Evolutionary conservation across 805 yeast species (phyloP).

Genomic region (Candida mattraensis): DNA sequence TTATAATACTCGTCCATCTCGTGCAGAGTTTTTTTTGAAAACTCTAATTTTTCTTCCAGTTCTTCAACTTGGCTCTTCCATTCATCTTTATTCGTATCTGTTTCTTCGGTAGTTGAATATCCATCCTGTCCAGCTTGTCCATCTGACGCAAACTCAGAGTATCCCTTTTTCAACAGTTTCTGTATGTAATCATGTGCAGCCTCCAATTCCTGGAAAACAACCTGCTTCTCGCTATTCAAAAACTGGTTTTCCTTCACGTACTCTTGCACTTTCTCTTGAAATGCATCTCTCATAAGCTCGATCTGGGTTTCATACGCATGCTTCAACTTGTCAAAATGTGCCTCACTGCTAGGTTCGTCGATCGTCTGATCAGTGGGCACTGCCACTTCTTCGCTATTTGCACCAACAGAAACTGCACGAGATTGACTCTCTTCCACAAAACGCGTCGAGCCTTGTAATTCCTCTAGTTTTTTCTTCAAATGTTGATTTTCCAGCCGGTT

Average conservation of each 20-base stretch:
- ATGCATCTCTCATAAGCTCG: conserved; percentile 3
- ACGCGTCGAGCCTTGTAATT: too few species aligned
- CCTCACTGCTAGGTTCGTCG: background rate
- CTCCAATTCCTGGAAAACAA: conserved; percentile 16
- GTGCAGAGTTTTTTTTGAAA: conserved; percentile 8
- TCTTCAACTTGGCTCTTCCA: background rate
- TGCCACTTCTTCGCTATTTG: background rate
- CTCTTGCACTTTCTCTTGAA: conserved; percentile 4
- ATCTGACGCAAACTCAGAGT: background rate
- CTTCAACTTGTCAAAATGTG: conserved; percentile 4
- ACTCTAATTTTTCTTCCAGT: conserved; percentile 1
- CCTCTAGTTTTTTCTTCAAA: conserved; percentile 1
- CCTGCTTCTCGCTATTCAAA: conserved; percentile 12
- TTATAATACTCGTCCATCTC: conserved; percentile 14
- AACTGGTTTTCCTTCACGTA: conserved; percentile 4
- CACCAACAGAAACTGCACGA: background rate
- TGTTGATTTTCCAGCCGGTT: conserved; percentile 1
- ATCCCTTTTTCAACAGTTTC: conserved; percentile 1
- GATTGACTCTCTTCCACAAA: background rate
- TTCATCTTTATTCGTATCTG: background rate
- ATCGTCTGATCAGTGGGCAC: background rate
- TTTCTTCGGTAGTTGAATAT: conserved; percentile 1
- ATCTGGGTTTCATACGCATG: conserved; percentile 5
- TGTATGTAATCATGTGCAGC: conserved; percentile 15
- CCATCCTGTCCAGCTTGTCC: background rate